Evolutionary conservation across 345 rosid species (phyloP).

Genomic region (Eucalyptus camaldulensis): DNA sequence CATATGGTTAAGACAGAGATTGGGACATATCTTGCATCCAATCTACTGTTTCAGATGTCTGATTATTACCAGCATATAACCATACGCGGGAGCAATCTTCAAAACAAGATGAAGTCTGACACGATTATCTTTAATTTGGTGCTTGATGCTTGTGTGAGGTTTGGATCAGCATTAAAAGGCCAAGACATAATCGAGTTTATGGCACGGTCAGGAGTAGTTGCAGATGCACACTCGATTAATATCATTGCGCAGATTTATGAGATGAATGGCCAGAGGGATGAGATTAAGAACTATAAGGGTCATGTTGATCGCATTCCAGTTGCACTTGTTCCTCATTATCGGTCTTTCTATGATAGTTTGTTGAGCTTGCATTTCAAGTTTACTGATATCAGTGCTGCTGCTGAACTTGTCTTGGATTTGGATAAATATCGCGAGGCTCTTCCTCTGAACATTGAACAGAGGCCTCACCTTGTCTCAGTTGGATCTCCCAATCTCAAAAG

Average conservation of each 20-base stretch:
- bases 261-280: constrained; percentile 69
- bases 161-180: constrained; percentile 53
- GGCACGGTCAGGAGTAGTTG: constrained; percentile 39
- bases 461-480: constrained; percentile 42
- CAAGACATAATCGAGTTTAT: constrained; percentile 62
- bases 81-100: not conserved
- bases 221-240: constrained; percentile 64
- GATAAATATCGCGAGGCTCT: constrained; percentile 7
- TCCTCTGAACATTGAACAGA: constrained; percentile 6
- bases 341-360: constrained; percentile 48
- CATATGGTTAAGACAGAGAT: constrained; percentile 71
- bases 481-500: constrained; percentile 55
- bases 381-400: constrained; percentile 59
- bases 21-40: constrained; percentile 60
- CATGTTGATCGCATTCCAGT: constrained; percentile 26
- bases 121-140: constrained; percentile 62
- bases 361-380: constrained; percentile 61
- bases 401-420: constrained; percentile 41
- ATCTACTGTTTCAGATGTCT: constrained; percentile 57
- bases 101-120: constrained; percentile 41
- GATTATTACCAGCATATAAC: not conserved
- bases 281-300: constrained; percentile 56
- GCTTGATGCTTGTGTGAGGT: constrained; percentile 66
- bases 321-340: constrained; percentile 38
- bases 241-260: constrained; percentile 48